Conservation (phyloP, 805 yeast genomes). For the Starmera dryadoides region DNA sequence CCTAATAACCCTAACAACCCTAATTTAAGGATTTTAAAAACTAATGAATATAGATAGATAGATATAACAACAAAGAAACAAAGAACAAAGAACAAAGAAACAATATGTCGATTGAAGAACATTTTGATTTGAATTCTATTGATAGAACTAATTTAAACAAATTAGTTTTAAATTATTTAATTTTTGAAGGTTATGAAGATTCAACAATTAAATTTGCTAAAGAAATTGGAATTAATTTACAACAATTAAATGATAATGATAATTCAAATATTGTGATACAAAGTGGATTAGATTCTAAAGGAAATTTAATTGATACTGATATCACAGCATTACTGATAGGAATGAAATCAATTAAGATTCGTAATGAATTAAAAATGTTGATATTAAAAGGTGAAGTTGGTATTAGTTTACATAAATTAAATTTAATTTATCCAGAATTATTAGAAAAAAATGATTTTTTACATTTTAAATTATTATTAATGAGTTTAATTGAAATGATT, state of each 20-base stretch:
- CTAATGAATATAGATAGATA: too few relatives aligned
- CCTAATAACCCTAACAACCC: too few relatives aligned
- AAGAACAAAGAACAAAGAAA: too few relatives aligned
- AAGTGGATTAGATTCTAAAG: too few relatives aligned
- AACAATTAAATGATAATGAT: too few relatives aligned
- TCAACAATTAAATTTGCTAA: slow-evolving; percentile 42
- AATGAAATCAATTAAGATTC: slow-evolving; percentile 39
- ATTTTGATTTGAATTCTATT: not conserved
- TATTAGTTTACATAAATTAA: slow-evolving; percentile 48
- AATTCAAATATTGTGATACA: too few relatives aligned
- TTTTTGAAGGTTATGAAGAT: slow-evolving; percentile 69
- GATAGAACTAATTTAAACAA: slow-evolving; percentile 11
- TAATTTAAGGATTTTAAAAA: too few relatives aligned
- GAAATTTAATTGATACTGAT: too few relatives aligned
- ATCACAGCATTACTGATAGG: slow-evolving; percentile 26
- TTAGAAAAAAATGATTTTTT: slow-evolving; percentile 56
- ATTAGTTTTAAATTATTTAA: slow-evolving; percentile 63
- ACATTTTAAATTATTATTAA: slow-evolving; percentile 65
- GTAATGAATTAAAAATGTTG: slow-evolving; percentile 45
- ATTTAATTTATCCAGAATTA: slow-evolving; percentile 54
- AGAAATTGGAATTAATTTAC: slow-evolving; percentile 21
- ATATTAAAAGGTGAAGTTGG: slow-evolving; percentile 57
- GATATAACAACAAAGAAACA: not conserved
- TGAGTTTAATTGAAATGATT: slow-evolving; percentile 78
- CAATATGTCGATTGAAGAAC: not conserved